Percentiles rank a stretch among this genome's conserved stretches.
These are phyloP conservation scores for Cyathus striatus DNA, from an alignment of 768 basidiomycete species.

Conservation along the genomic window DNA sequence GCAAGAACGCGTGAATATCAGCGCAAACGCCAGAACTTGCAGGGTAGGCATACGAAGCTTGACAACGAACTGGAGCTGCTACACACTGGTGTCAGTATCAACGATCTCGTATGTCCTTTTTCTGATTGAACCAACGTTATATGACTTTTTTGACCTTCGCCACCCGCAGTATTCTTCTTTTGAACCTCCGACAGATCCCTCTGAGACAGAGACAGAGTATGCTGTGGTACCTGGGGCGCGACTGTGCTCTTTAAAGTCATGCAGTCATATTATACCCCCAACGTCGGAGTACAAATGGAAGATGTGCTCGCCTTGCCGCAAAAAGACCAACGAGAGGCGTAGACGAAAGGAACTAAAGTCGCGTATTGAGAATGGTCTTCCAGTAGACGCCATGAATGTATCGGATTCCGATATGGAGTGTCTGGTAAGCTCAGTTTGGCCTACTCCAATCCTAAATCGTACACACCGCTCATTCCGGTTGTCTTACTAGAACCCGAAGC, in stretches of 20 bases:
- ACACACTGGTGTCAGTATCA: not conserved
- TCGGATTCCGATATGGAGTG: not conserved
- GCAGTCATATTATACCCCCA: conserved; percentile 30
- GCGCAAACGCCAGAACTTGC: conserved; percentile 20
- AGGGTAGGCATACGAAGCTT: conserved; percentile 14
- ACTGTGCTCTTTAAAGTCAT: conserved; percentile 27
- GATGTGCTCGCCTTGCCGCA: conserved; percentile 33
- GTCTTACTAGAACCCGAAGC: conserved; percentile 2
- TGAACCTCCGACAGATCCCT: conserved; percentile 2
- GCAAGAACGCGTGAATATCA: conserved; percentile 29
- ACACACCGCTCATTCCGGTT: not conserved
- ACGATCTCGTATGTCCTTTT: not conserved
- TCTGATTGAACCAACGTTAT: not conserved
- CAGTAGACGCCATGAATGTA: conserved; percentile 1
- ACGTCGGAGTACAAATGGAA: conserved; percentile 32
- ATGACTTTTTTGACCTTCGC: not conserved
- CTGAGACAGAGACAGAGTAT: too few species aligned
- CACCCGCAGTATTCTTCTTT: conserved; percentile 2
- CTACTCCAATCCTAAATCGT: not conserved
- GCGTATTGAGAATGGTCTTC: not conserved
- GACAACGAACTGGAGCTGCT: conserved; percentile 11
- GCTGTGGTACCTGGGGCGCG: conserved; percentile 25
- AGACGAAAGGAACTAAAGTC: conserved; percentile 5
- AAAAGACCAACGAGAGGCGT: conserved; percentile 15
- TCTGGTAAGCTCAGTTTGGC: not conserved